A percentile compares a stretch with the other conserved stretches of the same genome.
phyloP scores from a whole-genome alignment of 108 stramenopile species.

The Craspedostauros australis region DNA sequence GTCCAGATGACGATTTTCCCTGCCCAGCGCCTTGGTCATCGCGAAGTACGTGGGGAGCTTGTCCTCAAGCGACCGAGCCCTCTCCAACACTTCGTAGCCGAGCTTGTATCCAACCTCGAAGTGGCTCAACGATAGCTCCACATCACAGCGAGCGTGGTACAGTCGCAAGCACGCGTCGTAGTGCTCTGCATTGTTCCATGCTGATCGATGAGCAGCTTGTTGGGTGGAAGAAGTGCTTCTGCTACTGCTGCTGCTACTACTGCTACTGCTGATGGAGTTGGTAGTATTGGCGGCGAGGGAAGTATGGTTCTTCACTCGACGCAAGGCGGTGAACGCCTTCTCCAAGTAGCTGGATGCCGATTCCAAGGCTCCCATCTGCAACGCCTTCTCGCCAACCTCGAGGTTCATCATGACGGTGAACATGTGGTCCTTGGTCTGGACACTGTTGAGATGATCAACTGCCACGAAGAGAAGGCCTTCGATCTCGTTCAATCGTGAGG shows the following conservation, averaged over 20 bases:
- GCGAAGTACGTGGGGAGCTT: neutral
- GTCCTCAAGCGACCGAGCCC: neutral
- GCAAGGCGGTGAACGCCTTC: neutral
- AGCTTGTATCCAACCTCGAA: neutral
- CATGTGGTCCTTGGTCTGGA: too few species aligned
- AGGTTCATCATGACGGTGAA: neutral
- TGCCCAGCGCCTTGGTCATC: neutral
- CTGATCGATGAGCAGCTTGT: too few species aligned
- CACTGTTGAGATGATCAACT: too few species aligned
- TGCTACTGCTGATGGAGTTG: too few species aligned
- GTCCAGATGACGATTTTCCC: neutral
- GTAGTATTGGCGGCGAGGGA: too few species aligned
- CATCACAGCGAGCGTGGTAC: neutral
- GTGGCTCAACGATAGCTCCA: neutral
- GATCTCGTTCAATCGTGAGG: too few species aligned
- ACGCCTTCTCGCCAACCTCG: neutral
- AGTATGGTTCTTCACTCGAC: neutral
- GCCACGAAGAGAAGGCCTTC: too few species aligned
- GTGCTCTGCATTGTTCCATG: too few species aligned
- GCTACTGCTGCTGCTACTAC: too few species aligned
- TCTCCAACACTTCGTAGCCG: neutral
- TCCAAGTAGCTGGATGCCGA: neutral
- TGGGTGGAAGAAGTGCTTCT: too few species aligned
- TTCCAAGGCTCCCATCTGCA: neutral
- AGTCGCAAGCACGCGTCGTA: constrained; percentile 4